Conservation (phyloP, 2,329 filamentous ascomycete species). For the Colletotrichum spinosum region DNA sequence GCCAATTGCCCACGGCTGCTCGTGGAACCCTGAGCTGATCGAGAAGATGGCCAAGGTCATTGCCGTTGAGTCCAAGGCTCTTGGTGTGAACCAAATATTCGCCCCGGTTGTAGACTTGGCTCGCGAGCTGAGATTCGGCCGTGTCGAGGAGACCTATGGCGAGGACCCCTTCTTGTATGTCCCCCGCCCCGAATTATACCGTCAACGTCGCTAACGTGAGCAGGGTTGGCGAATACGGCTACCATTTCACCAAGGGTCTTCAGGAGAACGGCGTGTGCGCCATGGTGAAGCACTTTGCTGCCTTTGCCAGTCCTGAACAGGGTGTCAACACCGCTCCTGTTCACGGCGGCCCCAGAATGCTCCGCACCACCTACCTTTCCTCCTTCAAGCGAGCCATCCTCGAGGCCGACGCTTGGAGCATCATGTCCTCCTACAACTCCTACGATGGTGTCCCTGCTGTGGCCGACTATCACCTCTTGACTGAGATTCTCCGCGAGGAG, state of each 20-base stretch:
- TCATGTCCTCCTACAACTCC: conserved; percentile 82
- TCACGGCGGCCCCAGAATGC: conserved; percentile 64
- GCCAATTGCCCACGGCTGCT: conserved; percentile 78
- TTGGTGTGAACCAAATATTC: conserved; percentile 81
- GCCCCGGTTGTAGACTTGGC: conserved; percentile 78
- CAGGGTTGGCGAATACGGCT: conserved; percentile 73
- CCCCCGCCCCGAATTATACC: too few relatives aligned
- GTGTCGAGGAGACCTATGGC: conserved; percentile 79
- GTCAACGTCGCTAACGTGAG: not conserved
- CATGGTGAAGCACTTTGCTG: conserved; percentile 82
- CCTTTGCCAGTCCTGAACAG: conserved; percentile 76
- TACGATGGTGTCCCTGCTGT: conserved; percentile 79
- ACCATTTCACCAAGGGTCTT: conserved; percentile 67
- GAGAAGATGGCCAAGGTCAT: conserved; percentile 76
- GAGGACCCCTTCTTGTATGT: conserved; percentile 73
- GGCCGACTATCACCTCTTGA: conserved; percentile 73
- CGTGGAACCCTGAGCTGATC: conserved; percentile 74
- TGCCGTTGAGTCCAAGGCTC: conserved; percentile 71
- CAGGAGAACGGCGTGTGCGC: conserved; percentile 75
- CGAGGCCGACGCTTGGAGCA: conserved; percentile 73
- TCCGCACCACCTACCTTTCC: conserved; percentile 67
- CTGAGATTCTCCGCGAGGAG: conserved; percentile 75
- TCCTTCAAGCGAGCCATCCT: conserved; percentile 78
- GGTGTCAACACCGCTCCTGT: conserved; percentile 75
- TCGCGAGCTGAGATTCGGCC: conserved; percentile 76